Evolutionary conservation across 1,284 basidiomycete species (phyloP).

Genomic region (Singerocomus rubriflavus): DNA sequence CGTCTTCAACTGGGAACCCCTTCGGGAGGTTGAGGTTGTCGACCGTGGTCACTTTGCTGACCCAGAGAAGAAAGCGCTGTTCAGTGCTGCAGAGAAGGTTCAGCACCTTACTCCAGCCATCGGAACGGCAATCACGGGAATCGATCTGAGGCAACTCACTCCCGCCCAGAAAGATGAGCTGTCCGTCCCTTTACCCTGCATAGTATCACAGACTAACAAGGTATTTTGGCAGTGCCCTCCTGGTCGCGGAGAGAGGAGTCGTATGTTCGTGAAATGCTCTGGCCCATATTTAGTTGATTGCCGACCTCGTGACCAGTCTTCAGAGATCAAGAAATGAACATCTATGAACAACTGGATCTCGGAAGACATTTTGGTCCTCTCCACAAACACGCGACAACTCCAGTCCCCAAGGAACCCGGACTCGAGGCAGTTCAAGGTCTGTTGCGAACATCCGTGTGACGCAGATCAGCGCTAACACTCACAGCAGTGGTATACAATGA

Average conservation of each 20-base stretch:
- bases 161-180: constrained; percentile 65
- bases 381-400: constrained; percentile 81
- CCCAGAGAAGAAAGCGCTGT: constrained; percentile 53
- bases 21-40: constrained; percentile 53
- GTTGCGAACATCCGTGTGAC: constrained; percentile 19
- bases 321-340: constrained; percentile 66
- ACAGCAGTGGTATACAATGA: constrained; percentile 66
- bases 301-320: constrained; percentile 48
- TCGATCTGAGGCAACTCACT: constrained; percentile 61
- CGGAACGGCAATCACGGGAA: constrained; percentile 61
- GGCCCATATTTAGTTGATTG: neutral
- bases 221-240: constrained; percentile 47
- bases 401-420: constrained; percentile 64
- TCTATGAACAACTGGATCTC: constrained; percentile 71
- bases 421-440: constrained; percentile 77
- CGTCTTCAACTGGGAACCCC: constrained; percentile 59
- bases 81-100: constrained; percentile 57
- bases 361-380: constrained; percentile 74
- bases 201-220: neutral
- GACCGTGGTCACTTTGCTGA: constrained; percentile 66
- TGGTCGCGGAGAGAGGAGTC: constrained; percentile 67
- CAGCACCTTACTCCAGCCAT: constrained; percentile 60
- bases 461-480: constrained; percentile 7
- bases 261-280: constrained; percentile 49
- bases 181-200: constrained; percentile 31